Percentiles rank a stretch among this genome's conserved stretches.
These are phyloP conservation scores for Thinopyrum elongatum DNA, from an alignment of 176 grass and related monocot genomes.

Conservation along the genomic window DNA sequence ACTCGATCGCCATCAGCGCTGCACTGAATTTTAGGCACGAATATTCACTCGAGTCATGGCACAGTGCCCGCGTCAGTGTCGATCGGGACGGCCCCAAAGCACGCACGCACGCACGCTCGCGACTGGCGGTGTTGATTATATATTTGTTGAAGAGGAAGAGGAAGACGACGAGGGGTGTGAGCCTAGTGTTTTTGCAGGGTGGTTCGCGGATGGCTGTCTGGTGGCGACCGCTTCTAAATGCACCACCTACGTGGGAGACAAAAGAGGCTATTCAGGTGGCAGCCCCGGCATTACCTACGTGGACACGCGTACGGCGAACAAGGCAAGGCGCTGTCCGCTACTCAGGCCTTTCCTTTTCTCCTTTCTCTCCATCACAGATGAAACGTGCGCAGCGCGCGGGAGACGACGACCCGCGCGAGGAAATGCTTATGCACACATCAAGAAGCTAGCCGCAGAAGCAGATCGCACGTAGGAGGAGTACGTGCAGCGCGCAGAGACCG, in stretches of 20 bases:
- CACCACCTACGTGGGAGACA: constrained; percentile 16
- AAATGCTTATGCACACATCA: not conserved
- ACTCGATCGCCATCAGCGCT: not conserved
- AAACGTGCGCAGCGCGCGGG: not conserved
- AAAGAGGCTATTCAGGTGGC: constrained; percentile 15
- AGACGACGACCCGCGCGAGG: too few species aligned
- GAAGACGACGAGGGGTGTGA: not conserved
- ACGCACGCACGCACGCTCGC: not conserved
- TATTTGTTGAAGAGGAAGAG: not conserved
- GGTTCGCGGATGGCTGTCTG: not conserved
- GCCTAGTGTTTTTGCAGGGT: not conserved
- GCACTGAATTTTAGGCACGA: not conserved
- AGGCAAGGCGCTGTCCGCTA: not conserved
- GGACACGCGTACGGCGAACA: constrained; percentile 15
- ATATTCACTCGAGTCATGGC: not conserved
- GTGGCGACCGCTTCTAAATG: not conserved
- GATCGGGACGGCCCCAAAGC: not conserved
- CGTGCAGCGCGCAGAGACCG: too few species aligned
- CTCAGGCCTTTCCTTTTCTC: not conserved
- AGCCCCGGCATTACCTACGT: not conserved
- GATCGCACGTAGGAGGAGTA: not conserved
- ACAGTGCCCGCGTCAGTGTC: not conserved
- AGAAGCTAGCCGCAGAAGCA: not conserved
- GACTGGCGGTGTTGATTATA: not conserved
- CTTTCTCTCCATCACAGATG: not conserved